These are phyloP conservation scores for Pseudevernia furfuracea DNA, from an alignment of 495 filamentous ascomycete species.

Conservation along the genomic window DNA sequence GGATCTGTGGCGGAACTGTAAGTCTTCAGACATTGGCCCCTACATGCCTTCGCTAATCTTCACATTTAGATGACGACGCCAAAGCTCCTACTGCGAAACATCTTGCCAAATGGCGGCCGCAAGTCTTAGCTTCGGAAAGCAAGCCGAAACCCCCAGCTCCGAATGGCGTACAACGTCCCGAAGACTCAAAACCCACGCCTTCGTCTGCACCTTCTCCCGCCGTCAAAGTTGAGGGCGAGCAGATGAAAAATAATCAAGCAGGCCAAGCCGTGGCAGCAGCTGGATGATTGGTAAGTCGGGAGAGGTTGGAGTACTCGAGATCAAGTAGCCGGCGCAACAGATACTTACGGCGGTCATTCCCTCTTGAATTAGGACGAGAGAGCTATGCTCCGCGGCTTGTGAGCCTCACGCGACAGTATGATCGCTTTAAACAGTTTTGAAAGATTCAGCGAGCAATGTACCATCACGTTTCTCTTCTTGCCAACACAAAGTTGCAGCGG, in stretches of 20 bases:
- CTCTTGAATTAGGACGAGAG: not conserved
- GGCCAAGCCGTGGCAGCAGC: slow-evolving; percentile 23
- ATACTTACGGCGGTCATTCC: not conserved
- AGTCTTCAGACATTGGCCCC: slow-evolving; percentile 27
- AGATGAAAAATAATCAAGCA: slow-evolving; percentile 15
- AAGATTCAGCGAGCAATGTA: not conserved
- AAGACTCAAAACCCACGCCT: slow-evolving; percentile 7
- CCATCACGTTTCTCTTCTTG: not conserved
- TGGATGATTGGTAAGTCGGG: slow-evolving; percentile 4
- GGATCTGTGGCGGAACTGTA: slow-evolving; percentile 78
- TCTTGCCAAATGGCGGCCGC: slow-evolving; percentile 43
- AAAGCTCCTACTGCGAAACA: slow-evolving; percentile 38
- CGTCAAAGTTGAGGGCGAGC: slow-evolving; percentile 5
- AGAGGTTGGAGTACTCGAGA: not conserved
- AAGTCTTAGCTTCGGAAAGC: slow-evolving; percentile 30
- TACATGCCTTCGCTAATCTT: not conserved
- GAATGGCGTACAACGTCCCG: slow-evolving; percentile 5
- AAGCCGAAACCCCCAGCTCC: slow-evolving; percentile 4
- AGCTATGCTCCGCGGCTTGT: not conserved
- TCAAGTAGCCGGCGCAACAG: not conserved
- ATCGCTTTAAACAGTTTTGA: not conserved
- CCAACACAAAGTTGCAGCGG: not conserved
- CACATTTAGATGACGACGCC: slow-evolving; percentile 40
- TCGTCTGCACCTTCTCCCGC: slow-evolving; percentile 10
- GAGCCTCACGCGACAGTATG: not conserved